Evolutionary conservation across 2,329 filamentous ascomycete genomes (phyloP).

Genomic region (Fusarium sp.): DNA sequence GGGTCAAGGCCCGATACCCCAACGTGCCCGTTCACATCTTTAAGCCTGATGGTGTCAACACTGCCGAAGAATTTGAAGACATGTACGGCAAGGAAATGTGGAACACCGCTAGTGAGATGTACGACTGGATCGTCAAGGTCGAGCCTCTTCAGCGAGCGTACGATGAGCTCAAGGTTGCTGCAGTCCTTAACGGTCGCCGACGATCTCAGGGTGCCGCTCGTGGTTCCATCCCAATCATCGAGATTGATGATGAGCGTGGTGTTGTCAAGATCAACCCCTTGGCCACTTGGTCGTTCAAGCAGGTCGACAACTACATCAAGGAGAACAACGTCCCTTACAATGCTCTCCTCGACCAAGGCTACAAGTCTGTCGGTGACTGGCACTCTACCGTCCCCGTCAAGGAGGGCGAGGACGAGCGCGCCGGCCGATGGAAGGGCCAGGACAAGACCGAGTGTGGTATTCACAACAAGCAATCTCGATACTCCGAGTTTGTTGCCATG

Average conservation of each 20-base stretch:
- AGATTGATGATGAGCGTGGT: slow-evolving; percentile 87
- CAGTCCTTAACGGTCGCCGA: slow-evolving; percentile 91
- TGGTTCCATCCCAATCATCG: slow-evolving; percentile 89
- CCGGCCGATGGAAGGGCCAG: slow-evolving; percentile 96
- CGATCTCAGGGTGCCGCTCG: slow-evolving; percentile 94
- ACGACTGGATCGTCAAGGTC: slow-evolving; percentile 98
- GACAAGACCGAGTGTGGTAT: slow-evolving; percentile 98
- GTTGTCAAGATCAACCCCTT: slow-evolving; percentile 98
- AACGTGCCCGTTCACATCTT: slow-evolving; percentile 86
- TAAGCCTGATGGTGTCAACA: slow-evolving; percentile 83
- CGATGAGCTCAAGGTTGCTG: slow-evolving; percentile 85
- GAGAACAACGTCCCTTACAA: slow-evolving; percentile 95
- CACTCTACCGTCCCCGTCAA: slow-evolving; percentile 93
- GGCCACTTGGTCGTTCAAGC: slow-evolving; percentile 91
- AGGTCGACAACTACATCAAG: slow-evolving; percentile 89
- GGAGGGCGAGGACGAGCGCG: slow-evolving; percentile 93
- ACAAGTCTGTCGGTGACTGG: slow-evolving; percentile 98
- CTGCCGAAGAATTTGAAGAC: slow-evolving; percentile 79
- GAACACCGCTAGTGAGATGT: slow-evolving; percentile 87
- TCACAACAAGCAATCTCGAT: slow-evolving; percentile 96
- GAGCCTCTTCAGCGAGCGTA: slow-evolving; percentile 95
- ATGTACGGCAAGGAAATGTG: slow-evolving; percentile 87
- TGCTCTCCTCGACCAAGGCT: slow-evolving; percentile 88
- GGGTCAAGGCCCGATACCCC: slow-evolving; percentile 80
- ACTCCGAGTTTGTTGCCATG: slow-evolving; percentile 84